Evolutionary conservation across 768 basidiomycete species (phyloP).

Genomic region (Phylloporus arenicola): DNA sequence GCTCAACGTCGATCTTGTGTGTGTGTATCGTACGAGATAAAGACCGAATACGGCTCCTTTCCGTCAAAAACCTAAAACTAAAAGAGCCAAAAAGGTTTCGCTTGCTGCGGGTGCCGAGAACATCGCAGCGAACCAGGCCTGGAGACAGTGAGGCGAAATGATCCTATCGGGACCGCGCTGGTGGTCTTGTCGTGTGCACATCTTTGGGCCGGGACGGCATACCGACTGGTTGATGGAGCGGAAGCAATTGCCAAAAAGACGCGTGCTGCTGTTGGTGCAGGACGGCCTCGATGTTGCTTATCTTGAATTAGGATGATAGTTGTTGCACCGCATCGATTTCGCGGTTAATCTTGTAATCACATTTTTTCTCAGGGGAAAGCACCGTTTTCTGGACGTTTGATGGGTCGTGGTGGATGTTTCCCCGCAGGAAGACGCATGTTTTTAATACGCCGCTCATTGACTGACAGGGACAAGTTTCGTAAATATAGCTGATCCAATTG

Average conservation of each 20-base stretch:
- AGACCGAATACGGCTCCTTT: constrained; percentile 15
- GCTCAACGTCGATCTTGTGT: no score
- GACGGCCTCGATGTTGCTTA: constrained; percentile 1
- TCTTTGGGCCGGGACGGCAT: constrained; percentile 20
- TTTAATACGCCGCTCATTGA: constrained; percentile 9
- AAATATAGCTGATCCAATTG: constrained; percentile 19
- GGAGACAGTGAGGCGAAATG: constrained; percentile 19
- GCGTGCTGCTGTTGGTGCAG: not conserved
- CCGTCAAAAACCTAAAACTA: constrained; percentile 31
- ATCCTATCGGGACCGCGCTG: constrained; percentile 11
- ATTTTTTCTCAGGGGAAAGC: constrained; percentile 12
- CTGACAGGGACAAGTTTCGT: constrained; percentile 10
- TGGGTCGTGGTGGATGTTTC: not conserved
- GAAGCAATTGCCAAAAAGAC: constrained; percentile 7
- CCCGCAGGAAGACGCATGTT: constrained; percentile 16
- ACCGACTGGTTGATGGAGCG: constrained; percentile 15
- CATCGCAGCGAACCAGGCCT: constrained; percentile 15
- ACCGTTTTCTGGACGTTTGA: constrained; percentile 14
- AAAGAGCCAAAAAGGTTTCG: constrained; percentile 32
- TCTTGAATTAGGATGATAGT: constrained; percentile 1
- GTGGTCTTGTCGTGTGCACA: constrained; percentile 11
- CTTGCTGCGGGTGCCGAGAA: constrained; percentile 19
- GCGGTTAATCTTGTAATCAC: constrained; percentile 25
- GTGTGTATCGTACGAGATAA: constrained; percentile 15
- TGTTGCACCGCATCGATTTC: constrained; percentile 5